Base-by-base conservation (phyloP, 495 filamentous ascomycete genomes). In the Lindgomyces ingoldianus region DNA sequence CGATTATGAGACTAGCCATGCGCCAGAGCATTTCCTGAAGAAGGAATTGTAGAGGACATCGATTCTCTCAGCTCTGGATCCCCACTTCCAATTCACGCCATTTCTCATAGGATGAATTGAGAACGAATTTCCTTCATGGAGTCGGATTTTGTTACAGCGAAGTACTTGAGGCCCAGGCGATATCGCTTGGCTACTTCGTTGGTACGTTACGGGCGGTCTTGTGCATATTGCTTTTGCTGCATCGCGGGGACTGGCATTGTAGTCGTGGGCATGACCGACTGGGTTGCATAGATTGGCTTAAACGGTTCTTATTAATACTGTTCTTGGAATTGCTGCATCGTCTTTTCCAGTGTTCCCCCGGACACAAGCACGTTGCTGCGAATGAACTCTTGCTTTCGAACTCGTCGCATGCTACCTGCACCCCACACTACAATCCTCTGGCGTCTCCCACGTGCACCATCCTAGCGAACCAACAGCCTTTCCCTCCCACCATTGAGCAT, bases 1-100 rank as follows among this genome's bases (percentile, higher is more conserved):
- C 16, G 94, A 98, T 72, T 98, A 93, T 68, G 94, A 98, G 81
- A 93, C 91, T 6, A 92, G 88, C n/a, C 94, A 98, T 75, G 96
- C 96, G 78, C 94, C 94, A 10, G 78, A 78, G 73, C 76, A 78
- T 57, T 78, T 77, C 53, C 66, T 65, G 57, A 78, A 78, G 72
- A 78, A 78, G 69, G 75, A 78, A 60, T 51, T 78, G 18, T 78
- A 69, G 59, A 18, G 2, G 54, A 49, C 46, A 16, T 6, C 10
- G 22, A 24, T 25, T 16, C 27, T 4, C 22, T 41, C 36, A 41
- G 8, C 8, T 41, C 9, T 41, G 16, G 36, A 41, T 8, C 16
- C 36, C n/a, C n/a, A n/a, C n/a, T n/a, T n/a, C n/a, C n/a, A n/a
- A n/a, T n/a, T n/a, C n/a, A n/a, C n/a, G n/a, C n/a, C n/a, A n/a